Base-by-base conservation (phyloP, 2,329 filamentous ascomycete species). In the Aplosporella prunicola region DNA sequence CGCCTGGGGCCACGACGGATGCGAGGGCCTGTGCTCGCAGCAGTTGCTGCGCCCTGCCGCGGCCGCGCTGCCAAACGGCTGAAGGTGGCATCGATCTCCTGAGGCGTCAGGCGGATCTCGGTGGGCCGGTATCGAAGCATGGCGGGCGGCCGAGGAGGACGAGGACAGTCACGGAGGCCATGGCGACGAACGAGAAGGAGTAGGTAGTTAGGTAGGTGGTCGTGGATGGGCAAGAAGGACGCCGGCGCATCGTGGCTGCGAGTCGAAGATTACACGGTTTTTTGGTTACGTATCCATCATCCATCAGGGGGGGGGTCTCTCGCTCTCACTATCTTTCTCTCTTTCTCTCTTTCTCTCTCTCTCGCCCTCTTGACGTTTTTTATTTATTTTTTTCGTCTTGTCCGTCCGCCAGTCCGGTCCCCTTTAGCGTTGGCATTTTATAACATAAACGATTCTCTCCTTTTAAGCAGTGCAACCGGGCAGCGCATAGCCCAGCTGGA, bases 111-210 rank as follows among this genome's bases (percentile, higher is more conserved):
- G 14, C 50, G 51, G 26, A 61, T 54, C 44, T 60, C 58, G 30
- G 58, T 56, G 1, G 55, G 51, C 17, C 49, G 49, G 14, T 54
- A 47, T 30, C 58, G 57, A 41, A 61, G 44, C 58, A 61, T 61
- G 26, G 15, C 38, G 35, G 34, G 32, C 11, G n/a, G n/a, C 20
- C 37, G 40, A 43, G 16, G 41, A 33, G 43, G 35, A 35, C 30
- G 24, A 32, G 28, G 18, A 20, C 23, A 32, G 15, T 26, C 16
- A 24, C 13, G n/a, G 6, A 13, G 26, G 11, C 7, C 26, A 28
- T 26, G 24, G 26, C 10, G 22, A n/a, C 22, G 15, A 13, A 31
- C 15, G 10, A n/a, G 20, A 17, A 17, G 4, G 6, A 20, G 5
- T 9, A 18, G 11, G 10, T 9, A 5, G 20, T 20, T 11, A 31